Conservation (phyloP, 2,329 filamentous ascomycete species). For the Pseudocercospora crystallina region DNA sequence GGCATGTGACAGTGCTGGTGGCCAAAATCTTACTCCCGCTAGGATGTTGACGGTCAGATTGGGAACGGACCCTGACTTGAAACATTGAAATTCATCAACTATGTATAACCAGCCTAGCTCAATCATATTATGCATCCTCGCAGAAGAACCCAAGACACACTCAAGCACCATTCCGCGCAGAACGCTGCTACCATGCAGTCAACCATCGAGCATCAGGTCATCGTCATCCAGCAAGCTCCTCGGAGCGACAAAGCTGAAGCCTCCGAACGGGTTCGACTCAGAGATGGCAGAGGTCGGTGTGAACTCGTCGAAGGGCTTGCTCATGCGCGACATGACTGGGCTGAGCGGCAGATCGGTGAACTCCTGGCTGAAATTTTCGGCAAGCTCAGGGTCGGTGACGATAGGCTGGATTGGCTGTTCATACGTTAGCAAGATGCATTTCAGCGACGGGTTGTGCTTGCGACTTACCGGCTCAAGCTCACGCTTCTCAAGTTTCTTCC, state of each 20-base stretch:
- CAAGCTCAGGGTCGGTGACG: conserved; percentile 91
- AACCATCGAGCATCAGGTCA: conserved; percentile 36
- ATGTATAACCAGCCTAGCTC: too few relatives aligned
- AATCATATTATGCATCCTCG: too few relatives aligned
- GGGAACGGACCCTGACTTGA: too few relatives aligned
- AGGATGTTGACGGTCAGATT: too few relatives aligned
- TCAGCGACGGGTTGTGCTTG: not conserved
- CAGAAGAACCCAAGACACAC: too few relatives aligned
- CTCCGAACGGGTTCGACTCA: conserved; percentile 51
- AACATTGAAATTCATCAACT: too few relatives aligned
- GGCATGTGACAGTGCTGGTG: too few relatives aligned
- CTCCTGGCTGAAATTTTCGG: conserved; percentile 93
- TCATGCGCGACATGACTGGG: conserved; percentile 55
- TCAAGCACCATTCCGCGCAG: too few relatives aligned
- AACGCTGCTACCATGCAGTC: conserved; percentile 24
- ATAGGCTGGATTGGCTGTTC: conserved; percentile 75
- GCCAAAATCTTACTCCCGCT: too few relatives aligned
- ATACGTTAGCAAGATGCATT: conserved; percentile 7
- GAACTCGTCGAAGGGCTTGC: conserved; percentile 24
- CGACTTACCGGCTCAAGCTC: conserved; percentile 66
- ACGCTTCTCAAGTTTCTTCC: conserved; percentile 78
- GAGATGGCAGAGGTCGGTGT: conserved; percentile 16
- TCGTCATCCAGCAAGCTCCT: conserved; percentile 48
- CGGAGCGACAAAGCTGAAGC: conserved; percentile 56
- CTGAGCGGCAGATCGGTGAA: conserved; percentile 86